These are phyloP conservation scores for Ophidiomyces ophidiicola DNA, from an alignment of 2,329 filamentous ascomycete genomes.

Conservation along the genomic window DNA sequence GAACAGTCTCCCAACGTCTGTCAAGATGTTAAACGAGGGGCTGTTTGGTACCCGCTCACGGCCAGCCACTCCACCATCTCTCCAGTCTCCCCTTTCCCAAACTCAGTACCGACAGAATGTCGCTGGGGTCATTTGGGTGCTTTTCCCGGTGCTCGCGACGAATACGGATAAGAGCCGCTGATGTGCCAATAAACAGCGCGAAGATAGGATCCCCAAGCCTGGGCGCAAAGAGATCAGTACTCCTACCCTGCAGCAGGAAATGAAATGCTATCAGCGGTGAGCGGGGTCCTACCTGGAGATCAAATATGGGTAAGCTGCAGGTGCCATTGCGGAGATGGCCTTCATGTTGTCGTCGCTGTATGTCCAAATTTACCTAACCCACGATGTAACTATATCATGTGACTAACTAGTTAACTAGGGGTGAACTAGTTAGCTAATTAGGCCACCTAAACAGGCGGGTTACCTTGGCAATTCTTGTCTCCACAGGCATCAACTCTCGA, in stretches of 20 bases:
- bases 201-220: constrained; percentile 45
- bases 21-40: too few relatives aligned
- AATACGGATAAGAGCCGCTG: constrained; percentile 43
- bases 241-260: background rate
- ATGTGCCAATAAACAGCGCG: constrained; percentile 41
- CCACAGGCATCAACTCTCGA: too few relatives aligned
- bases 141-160: constrained; percentile 43
- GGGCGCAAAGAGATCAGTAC: constrained; percentile 16
- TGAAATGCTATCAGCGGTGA: background rate
- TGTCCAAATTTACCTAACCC: background rate
- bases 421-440: too few relatives aligned
- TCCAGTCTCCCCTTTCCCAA: constrained; percentile 24
- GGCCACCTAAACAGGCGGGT: too few relatives aligned
- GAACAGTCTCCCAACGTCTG: too few relatives aligned
- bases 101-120: constrained; percentile 23
- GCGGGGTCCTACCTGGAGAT: constrained; percentile 13
- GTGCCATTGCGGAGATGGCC: constrained; percentile 7
- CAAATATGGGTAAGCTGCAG: constrained; percentile 8
- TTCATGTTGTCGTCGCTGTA: background rate
- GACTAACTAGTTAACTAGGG: too few relatives aligned
- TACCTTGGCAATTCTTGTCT: too few relatives aligned
- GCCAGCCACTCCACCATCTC: constrained; percentile 32
- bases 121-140: constrained; percentile 27
- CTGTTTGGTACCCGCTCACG: background rate
- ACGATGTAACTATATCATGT: too few relatives aligned